Conservation (phyloP, 306 rosid genomes). For the Pyrus pyrifolia region DNA sequence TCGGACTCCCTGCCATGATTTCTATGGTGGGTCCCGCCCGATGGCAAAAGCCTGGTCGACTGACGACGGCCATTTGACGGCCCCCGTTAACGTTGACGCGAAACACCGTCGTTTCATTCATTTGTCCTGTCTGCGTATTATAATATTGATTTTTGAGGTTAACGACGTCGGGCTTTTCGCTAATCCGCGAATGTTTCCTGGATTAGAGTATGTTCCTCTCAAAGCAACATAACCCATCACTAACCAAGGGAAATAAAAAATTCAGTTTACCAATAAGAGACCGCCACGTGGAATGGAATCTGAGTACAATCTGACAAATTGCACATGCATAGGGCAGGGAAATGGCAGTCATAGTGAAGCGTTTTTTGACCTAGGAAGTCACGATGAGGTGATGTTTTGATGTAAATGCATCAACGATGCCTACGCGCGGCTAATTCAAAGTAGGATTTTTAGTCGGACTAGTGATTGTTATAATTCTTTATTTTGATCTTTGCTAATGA, state of each 20-base stretch:
- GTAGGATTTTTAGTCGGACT: too few species aligned
- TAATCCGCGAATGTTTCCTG: slow-evolving; percentile 25
- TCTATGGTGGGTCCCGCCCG: slow-evolving; percentile 13
- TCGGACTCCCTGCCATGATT: slow-evolving; percentile 19
- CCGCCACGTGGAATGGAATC: not conserved
- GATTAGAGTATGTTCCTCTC: slow-evolving; percentile 12
- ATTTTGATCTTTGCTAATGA: too few species aligned
- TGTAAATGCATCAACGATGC: not conserved
- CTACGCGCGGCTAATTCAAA: not conserved
- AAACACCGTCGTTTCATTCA: slow-evolving; percentile 7
- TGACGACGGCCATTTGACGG: slow-evolving; percentile 17
- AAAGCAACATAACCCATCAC: not conserved
- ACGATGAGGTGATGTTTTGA: not conserved
- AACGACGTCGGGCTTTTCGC: slow-evolving; percentile 4
- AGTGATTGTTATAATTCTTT: too few species aligned
- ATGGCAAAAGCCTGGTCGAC: slow-evolving; percentile 10
- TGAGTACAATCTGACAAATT: not conserved
- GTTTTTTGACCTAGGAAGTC: not conserved
- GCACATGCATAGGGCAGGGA: not conserved
- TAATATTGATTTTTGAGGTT: too few species aligned
- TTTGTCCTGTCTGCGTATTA: not conserved
- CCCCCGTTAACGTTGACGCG: slow-evolving; percentile 21
- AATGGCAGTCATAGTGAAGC: too few species aligned
- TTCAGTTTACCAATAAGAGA: not conserved
- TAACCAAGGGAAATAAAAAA: not conserved